Percentiles rank a stretch among this genome's conserved stretches.
phyloP scores from a whole-genome alignment of 2,329 filamentous ascomycete genomes.

The Didymosphaeria variabile region DNA sequence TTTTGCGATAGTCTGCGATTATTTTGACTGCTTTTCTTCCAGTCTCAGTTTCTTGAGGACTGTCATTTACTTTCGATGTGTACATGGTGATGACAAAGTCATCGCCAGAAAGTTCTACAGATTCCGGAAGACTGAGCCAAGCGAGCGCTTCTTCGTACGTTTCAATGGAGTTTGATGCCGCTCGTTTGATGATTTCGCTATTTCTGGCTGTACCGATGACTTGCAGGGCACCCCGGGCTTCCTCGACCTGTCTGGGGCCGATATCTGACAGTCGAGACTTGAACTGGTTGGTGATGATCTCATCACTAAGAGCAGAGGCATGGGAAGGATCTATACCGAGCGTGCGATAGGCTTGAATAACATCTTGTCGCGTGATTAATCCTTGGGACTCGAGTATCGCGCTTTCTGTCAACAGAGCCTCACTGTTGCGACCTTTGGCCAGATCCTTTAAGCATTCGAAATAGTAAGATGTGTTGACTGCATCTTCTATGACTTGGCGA shows the following conservation, averaged over 20 bases:
- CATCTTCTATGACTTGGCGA: constrained; percentile 66
- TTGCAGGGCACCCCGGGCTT: constrained; percentile 64
- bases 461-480: constrained; percentile 65
- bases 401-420: constrained; percentile 66
- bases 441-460: constrained; percentile 72
- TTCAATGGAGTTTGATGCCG: constrained; percentile 67
- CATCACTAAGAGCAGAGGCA: constrained; percentile 59
- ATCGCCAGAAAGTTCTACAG: constrained; percentile 55
- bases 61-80: constrained; percentile 64
- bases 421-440: constrained; percentile 63
- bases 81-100: constrained; percentile 67
- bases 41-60: constrained; percentile 58
- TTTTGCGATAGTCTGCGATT: constrained; percentile 68
- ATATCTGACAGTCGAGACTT: constrained; percentile 65
- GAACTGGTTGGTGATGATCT: constrained; percentile 69
- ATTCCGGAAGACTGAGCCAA: constrained; percentile 62
- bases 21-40: constrained; percentile 65
- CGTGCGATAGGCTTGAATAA: constrained; percentile 66
- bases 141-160: constrained; percentile 71
- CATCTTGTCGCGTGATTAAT: constrained; percentile 64
- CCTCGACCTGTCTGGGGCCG: constrained; percentile 63
- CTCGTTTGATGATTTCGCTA: constrained; percentile 66
- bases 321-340: constrained; percentile 62
- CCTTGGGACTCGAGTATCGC: constrained; percentile 67
- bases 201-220: constrained; percentile 67